Evolutionary conservation across 2,329 filamentous ascomycete species (phyloP).

Genomic region (Aspergillus sp.): DNA sequence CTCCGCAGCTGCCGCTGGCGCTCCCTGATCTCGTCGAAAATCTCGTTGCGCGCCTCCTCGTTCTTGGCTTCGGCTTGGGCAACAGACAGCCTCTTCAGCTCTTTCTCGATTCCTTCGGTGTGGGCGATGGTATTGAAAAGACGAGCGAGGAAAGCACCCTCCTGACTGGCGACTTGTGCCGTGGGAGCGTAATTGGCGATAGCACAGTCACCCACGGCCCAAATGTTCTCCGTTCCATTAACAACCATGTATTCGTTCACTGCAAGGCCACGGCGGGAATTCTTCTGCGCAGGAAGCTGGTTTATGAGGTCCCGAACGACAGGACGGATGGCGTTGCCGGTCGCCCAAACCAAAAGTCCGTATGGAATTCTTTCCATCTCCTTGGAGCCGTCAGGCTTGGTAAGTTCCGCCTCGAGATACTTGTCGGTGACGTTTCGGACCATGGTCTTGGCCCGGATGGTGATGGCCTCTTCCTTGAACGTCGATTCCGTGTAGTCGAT

Average conservation of each 20-base stretch:
- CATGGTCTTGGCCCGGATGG: conserved; percentile 97
- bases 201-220: conserved; percentile 95
- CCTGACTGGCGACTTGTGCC: conserved; percentile 90
- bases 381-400: conserved; percentile 75
- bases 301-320: conserved; percentile 85
- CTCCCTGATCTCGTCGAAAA: conserved; percentile 69
- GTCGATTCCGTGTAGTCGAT: conserved; percentile 99
- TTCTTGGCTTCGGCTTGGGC: conserved; percentile 59
- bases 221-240: conserved; percentile 92
- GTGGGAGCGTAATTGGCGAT: conserved; percentile 96
- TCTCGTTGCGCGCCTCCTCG: conserved; percentile 47
- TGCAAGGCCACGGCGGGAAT: conserved; percentile 85
- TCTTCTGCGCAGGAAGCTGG: conserved; percentile 88
- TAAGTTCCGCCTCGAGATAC: conserved; percentile 81
- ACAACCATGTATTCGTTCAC: conserved; percentile 99
- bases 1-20: conserved; percentile 79
- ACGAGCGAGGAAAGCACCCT: conserved; percentile 86
- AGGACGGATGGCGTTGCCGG: conserved; percentile 84
- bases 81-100: conserved; percentile 60
- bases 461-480: conserved; percentile 97
- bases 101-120: conserved; percentile 69
- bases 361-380: conserved; percentile 74
- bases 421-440: conserved; percentile 95
- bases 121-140: conserved; percentile 99
- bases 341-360: conserved; percentile 95